Evolutionary conservation across 2,329 filamentous ascomycete genomes (phyloP).

Genomic region (Basipetospora sp.): DNA sequence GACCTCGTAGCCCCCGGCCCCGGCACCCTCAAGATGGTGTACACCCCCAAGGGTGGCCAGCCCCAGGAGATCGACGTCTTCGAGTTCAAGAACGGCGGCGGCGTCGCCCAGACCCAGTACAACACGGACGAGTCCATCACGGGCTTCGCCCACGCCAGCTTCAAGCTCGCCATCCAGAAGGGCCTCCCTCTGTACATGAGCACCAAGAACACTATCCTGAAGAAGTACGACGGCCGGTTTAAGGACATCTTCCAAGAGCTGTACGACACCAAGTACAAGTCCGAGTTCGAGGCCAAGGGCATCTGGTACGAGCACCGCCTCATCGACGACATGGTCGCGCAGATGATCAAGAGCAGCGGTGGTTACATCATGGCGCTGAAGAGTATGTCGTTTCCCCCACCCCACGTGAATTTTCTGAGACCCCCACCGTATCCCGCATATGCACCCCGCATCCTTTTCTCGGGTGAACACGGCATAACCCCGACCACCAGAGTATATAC

Average conservation of each 20-base stretch:
- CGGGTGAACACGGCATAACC: no score
- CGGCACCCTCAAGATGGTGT: constrained; percentile 89
- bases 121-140: constrained; percentile 93
- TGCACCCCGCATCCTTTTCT: background rate
- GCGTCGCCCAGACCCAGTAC: constrained; percentile 89
- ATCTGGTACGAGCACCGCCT: constrained; percentile 99
- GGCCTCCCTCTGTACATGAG: constrained; percentile 94
- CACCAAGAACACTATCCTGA: constrained; percentile 99
- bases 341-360: constrained; percentile 98
- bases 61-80: constrained; percentile 79
- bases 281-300: constrained; percentile 73
- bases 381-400: constrained; percentile 46
- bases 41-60: constrained; percentile 69
- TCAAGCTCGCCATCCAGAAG: constrained; percentile 87
- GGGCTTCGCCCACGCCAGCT: constrained; percentile 89
- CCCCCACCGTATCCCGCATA: no score
- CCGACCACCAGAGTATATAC: no score
- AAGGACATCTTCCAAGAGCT: constrained; percentile 99
- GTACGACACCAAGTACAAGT: constrained; percentile 76
- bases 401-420: no score
- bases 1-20: constrained; percentile 70
- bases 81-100: constrained; percentile 73
- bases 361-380: constrained; percentile 97
- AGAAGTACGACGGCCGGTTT: constrained; percentile 96
- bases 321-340: constrained; percentile 98